phyloP scores from a whole-genome alignment of 1,139 yeast species.

The Candida gigantensis region DNA sequence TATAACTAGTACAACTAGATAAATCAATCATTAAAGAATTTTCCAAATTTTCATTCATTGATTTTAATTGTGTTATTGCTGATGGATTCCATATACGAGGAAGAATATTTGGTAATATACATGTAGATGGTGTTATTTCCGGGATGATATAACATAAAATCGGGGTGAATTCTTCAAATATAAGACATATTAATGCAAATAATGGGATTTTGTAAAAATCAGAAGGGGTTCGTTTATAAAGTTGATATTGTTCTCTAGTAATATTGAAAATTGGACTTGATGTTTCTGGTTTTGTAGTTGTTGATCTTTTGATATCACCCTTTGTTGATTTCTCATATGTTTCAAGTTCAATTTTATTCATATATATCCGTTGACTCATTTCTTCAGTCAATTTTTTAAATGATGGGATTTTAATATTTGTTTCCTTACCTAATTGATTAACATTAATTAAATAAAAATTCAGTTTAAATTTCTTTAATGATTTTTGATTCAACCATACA shows the following conservation, averaged over 20 bases:
- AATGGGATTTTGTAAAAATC: slow-evolving; percentile 64
- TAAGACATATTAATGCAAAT: slow-evolving; percentile 56
- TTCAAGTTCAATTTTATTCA: slow-evolving; percentile 29
- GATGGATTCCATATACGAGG: slow-evolving; percentile 36
- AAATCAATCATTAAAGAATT: slow-evolving; percentile 19
- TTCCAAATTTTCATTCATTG: slow-evolving; percentile 9
- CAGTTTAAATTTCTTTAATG: slow-evolving; percentile 22
- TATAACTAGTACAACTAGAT: slow-evolving; percentile 44
- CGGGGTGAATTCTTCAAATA: slow-evolving; percentile 69
- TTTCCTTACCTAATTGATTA: slow-evolving; percentile 27
- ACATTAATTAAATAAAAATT: slow-evolving; percentile 24
- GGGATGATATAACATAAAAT: slow-evolving; percentile 60
- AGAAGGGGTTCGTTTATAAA: slow-evolving; percentile 54
- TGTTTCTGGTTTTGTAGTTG: slow-evolving; percentile 14
- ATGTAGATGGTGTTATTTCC: slow-evolving; percentile 67
- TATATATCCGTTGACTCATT: slow-evolving; percentile 39
- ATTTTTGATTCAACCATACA: slow-evolving; percentile 46
- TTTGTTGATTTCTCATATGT: slow-evolving; percentile 17
- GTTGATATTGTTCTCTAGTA: slow-evolving; percentile 55
- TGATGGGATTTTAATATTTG: slow-evolving; percentile 30
- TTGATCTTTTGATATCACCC: slow-evolving; percentile 23
- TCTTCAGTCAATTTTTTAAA: slow-evolving; percentile 26
- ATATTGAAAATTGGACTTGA: slow-evolving; percentile 35
- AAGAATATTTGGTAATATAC: slow-evolving; percentile 56
- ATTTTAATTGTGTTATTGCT: slow-evolving; percentile 11